These are phyloP conservation scores for Aspergillus ibericus DNA, from an alignment of 2,329 filamentous ascomycete species.

Conservation along the genomic window DNA sequence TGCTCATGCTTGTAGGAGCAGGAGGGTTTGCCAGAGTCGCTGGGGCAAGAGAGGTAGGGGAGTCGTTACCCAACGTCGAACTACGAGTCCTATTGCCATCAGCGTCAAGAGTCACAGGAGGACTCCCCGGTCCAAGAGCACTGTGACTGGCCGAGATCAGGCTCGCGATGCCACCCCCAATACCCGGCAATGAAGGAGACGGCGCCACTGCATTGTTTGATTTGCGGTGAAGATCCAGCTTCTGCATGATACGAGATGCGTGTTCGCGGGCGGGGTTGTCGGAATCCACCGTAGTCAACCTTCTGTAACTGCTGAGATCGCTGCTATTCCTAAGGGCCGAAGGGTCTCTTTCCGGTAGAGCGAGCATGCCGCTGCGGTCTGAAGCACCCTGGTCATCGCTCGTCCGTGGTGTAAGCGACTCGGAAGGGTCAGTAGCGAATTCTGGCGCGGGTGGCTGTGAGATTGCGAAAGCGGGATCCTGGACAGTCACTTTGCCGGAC, in stretches of 20 bases:
- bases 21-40: conserved; percentile 80
- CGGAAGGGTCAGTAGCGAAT: conserved; percentile 77
- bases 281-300: conserved; percentile 53
- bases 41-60: conserved; percentile 71
- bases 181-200: conserved; percentile 42
- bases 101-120: conserved; percentile 35
- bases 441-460: conserved; percentile 84
- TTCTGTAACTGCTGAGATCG: conserved; percentile 59
- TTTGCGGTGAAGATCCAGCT: conserved; percentile 85
- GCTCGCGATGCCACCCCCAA: conserved; percentile 72
- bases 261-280: conserved; percentile 72
- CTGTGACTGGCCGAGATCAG: conserved; percentile 83
- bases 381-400: conserved; percentile 55
- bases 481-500: conserved; percentile 45
- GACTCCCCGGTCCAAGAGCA: conserved; percentile 66
- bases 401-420: conserved; percentile 59
- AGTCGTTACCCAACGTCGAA: conserved; percentile 44
- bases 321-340: conserved; percentile 66
- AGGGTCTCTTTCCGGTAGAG: conserved; percentile 63
- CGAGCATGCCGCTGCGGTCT: conserved; percentile 66
- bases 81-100: conserved; percentile 36
- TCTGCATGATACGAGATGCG: conserved; percentile 86
- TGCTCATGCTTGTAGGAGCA: conserved; percentile 80
- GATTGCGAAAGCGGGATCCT: conserved; percentile 83
- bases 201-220: conserved; percentile 58